Conservation (phyloP, 116 monocot genomes). For the Thalassia testudinum region DNA sequence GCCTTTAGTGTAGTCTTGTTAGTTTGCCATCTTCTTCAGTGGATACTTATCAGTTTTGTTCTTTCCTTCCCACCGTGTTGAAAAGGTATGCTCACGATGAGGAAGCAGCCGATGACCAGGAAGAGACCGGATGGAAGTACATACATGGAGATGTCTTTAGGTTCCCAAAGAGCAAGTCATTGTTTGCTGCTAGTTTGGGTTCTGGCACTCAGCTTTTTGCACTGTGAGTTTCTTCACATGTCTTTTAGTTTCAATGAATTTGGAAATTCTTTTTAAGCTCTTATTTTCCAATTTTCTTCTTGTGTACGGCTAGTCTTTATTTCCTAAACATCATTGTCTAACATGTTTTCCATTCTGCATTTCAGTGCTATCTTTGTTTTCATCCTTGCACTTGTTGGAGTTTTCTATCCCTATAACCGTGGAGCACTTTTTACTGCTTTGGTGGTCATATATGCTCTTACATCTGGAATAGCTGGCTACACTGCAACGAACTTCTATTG, state of each 20-base stretch:
- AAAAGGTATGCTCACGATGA: constrained; percentile 50
- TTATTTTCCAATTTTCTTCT: not conserved
- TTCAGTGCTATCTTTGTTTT: constrained; percentile 42
- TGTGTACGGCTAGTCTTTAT: not conserved
- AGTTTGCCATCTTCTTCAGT: too few species aligned
- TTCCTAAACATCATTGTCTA: not conserved
- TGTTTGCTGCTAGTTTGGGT: constrained; percentile 43
- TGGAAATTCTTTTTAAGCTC: not conserved
- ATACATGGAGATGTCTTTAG: constrained; percentile 45
- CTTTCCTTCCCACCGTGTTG: not conserved
- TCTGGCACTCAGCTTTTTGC: constrained; percentile 47
- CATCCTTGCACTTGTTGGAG: constrained; percentile 39
- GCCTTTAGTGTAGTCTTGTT: too few species aligned
- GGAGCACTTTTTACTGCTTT: constrained; percentile 53
- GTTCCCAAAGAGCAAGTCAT: constrained; percentile 37
- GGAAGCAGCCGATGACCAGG: constrained; percentile 52
- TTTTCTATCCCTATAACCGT: constrained; percentile 54
- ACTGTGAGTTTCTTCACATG: constrained; percentile 31
- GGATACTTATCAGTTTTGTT: too few species aligned
- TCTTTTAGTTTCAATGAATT: not conserved
- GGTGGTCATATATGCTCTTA: constrained; percentile 50
- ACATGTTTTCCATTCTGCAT: not conserved
- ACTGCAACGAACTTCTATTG: constrained; percentile 42
- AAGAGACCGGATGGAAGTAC: constrained; percentile 55
- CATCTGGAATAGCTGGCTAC: constrained; percentile 52